Percentiles rank a stretch among this genome's conserved stretches.
phyloP scores from a whole-genome alignment of 495 filamentous ascomycete genomes.

The Penicillium coffeae region DNA sequence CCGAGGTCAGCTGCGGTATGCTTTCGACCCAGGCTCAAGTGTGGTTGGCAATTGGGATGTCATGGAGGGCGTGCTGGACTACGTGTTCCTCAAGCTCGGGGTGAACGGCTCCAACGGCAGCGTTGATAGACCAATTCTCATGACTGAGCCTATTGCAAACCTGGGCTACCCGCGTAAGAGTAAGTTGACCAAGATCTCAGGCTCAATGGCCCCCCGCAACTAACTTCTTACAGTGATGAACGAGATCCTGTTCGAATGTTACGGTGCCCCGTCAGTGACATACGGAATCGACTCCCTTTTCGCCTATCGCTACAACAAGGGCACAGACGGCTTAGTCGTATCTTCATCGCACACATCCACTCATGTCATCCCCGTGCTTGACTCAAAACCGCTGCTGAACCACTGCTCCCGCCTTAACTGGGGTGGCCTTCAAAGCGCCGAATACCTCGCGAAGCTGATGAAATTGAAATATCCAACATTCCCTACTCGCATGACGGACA shows the following conservation, averaged over 20 bases:
- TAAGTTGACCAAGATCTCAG: constrained; percentile 46
- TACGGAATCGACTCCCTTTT: constrained; percentile 96
- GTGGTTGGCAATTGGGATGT: constrained; percentile 97
- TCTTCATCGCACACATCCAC: constrained; percentile 91
- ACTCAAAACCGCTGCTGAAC: constrained; percentile 74
- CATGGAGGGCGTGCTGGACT: constrained; percentile 89
- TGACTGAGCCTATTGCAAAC: constrained; percentile 95
- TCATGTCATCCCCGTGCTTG: constrained; percentile 90
- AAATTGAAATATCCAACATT: constrained; percentile 91
- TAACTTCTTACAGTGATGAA: constrained; percentile 70
- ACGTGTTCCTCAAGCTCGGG: constrained; percentile 87
- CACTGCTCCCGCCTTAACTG: constrained; percentile 89
- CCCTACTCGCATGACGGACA: constrained; percentile 74
- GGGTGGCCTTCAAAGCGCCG: constrained; percentile 84
- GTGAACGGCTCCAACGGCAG: constrained; percentile 68
- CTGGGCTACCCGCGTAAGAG: constrained; percentile 79
- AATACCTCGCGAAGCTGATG: constrained; percentile 86
- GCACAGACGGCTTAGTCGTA: constrained; percentile 82
- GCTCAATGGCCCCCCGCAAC: neutral
- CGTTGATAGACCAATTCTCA: constrained; percentile 82
- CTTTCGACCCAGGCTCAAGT: constrained; percentile 85
- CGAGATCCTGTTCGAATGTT: constrained; percentile 94
- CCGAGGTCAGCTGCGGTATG: constrained; percentile 80
- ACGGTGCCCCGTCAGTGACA: constrained; percentile 78
- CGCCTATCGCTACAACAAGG: constrained; percentile 87